Percentiles rank a stretch among this genome's conserved stretches.
Conservation (phyloP, 129 eudicot species). For the Flaveria linearis region DNA sequence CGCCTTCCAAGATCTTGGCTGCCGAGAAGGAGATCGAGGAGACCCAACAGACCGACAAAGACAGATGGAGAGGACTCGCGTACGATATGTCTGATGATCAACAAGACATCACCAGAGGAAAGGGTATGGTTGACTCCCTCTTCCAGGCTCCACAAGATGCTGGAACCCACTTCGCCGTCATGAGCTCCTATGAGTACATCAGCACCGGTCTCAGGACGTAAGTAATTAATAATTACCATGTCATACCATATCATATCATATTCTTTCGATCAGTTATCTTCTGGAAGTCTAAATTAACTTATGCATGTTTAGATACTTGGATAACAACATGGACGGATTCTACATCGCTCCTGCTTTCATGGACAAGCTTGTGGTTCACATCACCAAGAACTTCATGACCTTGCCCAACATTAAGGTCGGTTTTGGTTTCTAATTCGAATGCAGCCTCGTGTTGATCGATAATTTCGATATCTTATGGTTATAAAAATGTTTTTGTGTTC, state of each 20-base stretch:
- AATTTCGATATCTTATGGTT: not conserved
- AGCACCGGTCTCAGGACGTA: slow-evolving; percentile 76
- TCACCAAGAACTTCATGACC: slow-evolving; percentile 94
- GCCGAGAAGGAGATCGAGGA: slow-evolving; percentile 54
- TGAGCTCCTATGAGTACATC: slow-evolving; percentile 82
- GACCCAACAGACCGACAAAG: slow-evolving; percentile 58
- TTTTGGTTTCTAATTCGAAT: not conserved
- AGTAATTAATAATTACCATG: not conserved
- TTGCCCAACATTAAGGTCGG: slow-evolving; percentile 95
- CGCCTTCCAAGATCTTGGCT: slow-evolving; percentile 48
- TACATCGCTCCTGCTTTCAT: slow-evolving; percentile 99
- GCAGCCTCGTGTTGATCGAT: not conserved
- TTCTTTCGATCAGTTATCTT: too few relatives aligned
- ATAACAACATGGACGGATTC: slow-evolving; percentile 78
- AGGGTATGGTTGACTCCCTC: slow-evolving; percentile 84
- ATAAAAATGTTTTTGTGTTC: not conserved
- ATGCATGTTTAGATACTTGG: slow-evolving; percentile 58
- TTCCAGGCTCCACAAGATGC: slow-evolving; percentile 80
- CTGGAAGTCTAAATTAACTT: not conserved
- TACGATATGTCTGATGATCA: slow-evolving; percentile 81
- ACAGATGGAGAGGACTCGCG: slow-evolving; percentile 79
- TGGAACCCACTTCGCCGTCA: slow-evolving; percentile 82
- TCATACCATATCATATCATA: too few relatives aligned
- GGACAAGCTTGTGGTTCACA: slow-evolving; percentile 98
- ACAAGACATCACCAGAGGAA: slow-evolving; percentile 91